Conservation (phyloP, 208 protist species). For the Leishmania tropica region DNA sequence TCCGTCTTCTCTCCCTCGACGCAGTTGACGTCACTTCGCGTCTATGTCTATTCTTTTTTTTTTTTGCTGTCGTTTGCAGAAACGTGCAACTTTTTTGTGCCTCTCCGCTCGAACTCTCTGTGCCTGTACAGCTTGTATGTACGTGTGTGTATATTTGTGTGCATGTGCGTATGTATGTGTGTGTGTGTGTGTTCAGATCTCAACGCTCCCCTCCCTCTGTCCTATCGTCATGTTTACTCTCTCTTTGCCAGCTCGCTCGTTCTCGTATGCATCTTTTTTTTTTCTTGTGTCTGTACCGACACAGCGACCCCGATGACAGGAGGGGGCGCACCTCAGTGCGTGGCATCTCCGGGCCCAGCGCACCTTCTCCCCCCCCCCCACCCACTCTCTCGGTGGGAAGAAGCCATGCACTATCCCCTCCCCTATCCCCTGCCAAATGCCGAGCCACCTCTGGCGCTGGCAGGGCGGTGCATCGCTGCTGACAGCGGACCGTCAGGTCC, state of each 20-base stretch:
- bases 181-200: background rate
- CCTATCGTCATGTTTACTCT: background rate
- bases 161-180: background rate
- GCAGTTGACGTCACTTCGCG: background rate
- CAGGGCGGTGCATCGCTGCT: no score
- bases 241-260: background rate
- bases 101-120: background rate
- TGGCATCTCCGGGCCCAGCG: background rate
- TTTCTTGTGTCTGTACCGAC: background rate
- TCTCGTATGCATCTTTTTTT: slow-evolving; percentile 1
- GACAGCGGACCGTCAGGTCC: no score
- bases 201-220: background rate
- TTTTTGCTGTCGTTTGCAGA: background rate
- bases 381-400: background rate
- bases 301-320: background rate
- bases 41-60: background rate
- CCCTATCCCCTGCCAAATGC: background rate
- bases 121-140: background rate
- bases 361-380: background rate
- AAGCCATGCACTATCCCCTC: background rate
- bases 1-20: background rate
- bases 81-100: background rate
- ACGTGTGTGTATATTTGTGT: background rate
- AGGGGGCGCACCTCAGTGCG: background rate
- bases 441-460: background rate